phyloP scores from a whole-genome alignment of 2,329 filamentous ascomycete species.

The Colletotrichum liriopes region DNA sequence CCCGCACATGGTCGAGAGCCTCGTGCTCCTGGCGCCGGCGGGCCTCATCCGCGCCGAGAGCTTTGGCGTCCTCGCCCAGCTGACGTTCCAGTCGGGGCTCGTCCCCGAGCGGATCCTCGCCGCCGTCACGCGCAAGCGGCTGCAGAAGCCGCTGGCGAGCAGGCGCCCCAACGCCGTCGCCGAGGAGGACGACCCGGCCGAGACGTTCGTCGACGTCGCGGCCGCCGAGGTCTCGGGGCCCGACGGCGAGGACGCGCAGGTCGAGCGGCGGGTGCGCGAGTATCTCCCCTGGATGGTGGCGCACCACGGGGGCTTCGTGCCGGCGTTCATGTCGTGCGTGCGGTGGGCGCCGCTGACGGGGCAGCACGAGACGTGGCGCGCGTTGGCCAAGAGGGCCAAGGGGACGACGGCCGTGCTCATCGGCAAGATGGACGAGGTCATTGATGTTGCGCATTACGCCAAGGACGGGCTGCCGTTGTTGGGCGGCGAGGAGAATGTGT shows the following conservation, averaged over 20 bases:
- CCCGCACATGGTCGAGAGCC: slow-evolving; percentile 76
- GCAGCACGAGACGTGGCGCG: slow-evolving; percentile 66
- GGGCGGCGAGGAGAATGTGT: slow-evolving; percentile 64
- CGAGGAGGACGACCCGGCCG: slow-evolving; percentile 45
- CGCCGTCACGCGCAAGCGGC: slow-evolving; percentile 62
- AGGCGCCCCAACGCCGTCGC: slow-evolving; percentile 48
- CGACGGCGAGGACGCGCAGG: slow-evolving; percentile 43
- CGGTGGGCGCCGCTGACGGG: slow-evolving; percentile 68
- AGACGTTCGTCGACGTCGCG: slow-evolving; percentile 57
- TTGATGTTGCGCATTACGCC: slow-evolving; percentile 66
- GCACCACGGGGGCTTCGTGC: slow-evolving; percentile 71
- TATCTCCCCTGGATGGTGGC: slow-evolving; percentile 73
- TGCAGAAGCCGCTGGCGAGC: slow-evolving; percentile 66
- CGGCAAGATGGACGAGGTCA: slow-evolving; percentile 66
- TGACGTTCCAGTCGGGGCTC: slow-evolving; percentile 70
- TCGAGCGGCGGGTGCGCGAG: slow-evolving; percentile 64
- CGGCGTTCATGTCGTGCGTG: slow-evolving; percentile 72
- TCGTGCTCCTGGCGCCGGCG: slow-evolving; percentile 84
- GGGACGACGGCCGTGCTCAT: slow-evolving; percentile 68
- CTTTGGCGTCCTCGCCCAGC: slow-evolving; percentile 64
- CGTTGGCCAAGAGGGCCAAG: slow-evolving; percentile 58
- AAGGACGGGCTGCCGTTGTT: slow-evolving; percentile 66
- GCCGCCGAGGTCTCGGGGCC: slow-evolving; percentile 59
- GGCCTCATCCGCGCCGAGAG: slow-evolving; percentile 77
- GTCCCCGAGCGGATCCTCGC: slow-evolving; percentile 68